phyloP scores from a whole-genome alignment of 1,284 basidiomycete genomes.

The Ganoderma multipileum region DNA sequence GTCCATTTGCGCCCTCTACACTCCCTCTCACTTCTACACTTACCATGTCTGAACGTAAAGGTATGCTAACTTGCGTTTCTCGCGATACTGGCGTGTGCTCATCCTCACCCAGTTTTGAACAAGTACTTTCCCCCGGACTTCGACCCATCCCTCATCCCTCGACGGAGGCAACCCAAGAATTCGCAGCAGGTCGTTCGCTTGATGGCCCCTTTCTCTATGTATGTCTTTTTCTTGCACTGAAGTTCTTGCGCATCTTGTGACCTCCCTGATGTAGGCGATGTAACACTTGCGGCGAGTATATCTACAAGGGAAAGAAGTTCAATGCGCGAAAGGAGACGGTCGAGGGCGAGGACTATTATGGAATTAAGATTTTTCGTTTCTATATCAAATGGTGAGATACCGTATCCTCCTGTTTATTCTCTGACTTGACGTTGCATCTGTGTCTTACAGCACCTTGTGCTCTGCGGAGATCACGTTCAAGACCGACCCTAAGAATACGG shows the following conservation, averaged over 20 bases:
- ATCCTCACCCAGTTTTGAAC: conserved; percentile 73
- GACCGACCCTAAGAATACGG: conserved; percentile 98
- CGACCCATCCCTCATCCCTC: conserved; percentile 95
- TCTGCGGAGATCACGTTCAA: conserved; percentile 99
- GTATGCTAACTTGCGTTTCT: conserved; percentile 43
- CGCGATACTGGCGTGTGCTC: background rate
- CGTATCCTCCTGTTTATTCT: background rate
- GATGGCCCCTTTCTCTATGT: conserved; percentile 99
- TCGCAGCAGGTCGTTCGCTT: conserved; percentile 96
- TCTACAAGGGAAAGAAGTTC: conserved; percentile 99
- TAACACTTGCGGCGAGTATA: conserved; percentile 96
- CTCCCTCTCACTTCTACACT: background rate
- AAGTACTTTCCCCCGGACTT: conserved; percentile 96
- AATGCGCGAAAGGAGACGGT: conserved; percentile 99
- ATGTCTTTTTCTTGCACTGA: conserved; percentile 33
- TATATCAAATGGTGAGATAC: conserved; percentile 79
- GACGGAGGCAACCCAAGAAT: conserved; percentile 89
- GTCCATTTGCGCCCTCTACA: background rate
- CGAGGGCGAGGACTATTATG: conserved; percentile 95
- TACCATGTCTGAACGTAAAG: conserved; percentile 91
- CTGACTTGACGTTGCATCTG: background rate
- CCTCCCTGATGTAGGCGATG: conserved; percentile 66
- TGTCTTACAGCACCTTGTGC: conserved; percentile 76
- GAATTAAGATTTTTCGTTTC: conserved; percentile 94
- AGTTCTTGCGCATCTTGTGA: conserved; percentile 14